Evolutionary conservation across 1,284 basidiomycete genomes (phyloP).

Genomic region (Exobasidium cylindrosporum): DNA sequence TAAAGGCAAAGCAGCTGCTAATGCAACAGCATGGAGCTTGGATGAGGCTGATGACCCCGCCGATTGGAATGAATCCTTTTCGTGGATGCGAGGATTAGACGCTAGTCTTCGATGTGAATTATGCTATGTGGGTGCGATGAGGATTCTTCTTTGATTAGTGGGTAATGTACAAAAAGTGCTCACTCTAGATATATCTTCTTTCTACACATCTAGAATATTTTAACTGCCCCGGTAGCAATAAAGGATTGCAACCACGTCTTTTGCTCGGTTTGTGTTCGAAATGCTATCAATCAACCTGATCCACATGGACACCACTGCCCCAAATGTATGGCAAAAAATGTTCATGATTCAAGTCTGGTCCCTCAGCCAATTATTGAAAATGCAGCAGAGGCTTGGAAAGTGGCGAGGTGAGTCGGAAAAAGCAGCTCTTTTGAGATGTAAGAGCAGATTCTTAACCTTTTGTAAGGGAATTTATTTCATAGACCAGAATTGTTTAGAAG

Average conservation of each 20-base stretch:
- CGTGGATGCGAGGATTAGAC: constrained; percentile 37
- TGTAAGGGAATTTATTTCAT: background rate
- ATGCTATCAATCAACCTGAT: constrained; percentile 49
- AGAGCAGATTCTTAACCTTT: no score
- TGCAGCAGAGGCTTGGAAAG: constrained; percentile 41
- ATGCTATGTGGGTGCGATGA: constrained; percentile 33
- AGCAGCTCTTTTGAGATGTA: constrained; percentile 1
- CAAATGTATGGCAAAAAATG: constrained; percentile 50
- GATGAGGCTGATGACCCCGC: constrained; percentile 44
- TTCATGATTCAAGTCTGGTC: constrained; percentile 44
- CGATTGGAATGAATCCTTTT: constrained; percentile 43
- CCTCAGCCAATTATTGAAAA: constrained; percentile 41
- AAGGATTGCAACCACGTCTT: constrained; percentile 47
- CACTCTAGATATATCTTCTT: no score
- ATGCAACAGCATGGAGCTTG: constrained; percentile 13
- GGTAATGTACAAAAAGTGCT: no score
- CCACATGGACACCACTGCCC: constrained; percentile 44
- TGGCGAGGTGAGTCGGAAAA: constrained; percentile 17
- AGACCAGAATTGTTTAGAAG: background rate
- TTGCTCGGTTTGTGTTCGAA: constrained; percentile 51
- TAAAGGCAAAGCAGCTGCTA: background rate
- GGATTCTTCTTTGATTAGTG: no score
- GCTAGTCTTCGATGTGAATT: constrained; percentile 42
- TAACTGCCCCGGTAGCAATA: constrained; percentile 45
- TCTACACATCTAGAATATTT: constrained; percentile 36